These are phyloP conservation scores for Melanomma pulvis-pyrius DNA, from an alignment of 495 filamentous ascomycete genomes.

Conservation along the genomic window DNA sequence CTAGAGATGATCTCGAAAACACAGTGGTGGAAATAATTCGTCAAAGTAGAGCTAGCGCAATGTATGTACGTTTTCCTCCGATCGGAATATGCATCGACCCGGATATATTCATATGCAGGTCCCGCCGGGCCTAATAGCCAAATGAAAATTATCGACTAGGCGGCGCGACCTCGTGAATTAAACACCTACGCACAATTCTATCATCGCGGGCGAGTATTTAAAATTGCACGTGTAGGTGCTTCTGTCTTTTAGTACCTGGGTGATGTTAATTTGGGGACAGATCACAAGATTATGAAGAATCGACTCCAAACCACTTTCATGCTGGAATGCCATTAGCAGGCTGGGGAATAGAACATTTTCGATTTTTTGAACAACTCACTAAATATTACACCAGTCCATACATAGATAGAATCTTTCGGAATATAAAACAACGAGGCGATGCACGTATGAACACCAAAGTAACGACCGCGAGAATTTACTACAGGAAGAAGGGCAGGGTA, in stretches of 20 bases:
- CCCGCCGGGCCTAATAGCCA: constrained; percentile 32
- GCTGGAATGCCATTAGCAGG: no score
- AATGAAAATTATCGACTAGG: constrained; percentile 16
- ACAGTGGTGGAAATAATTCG: not conserved
- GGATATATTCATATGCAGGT: constrained; percentile 37
- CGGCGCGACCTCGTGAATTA: not conserved
- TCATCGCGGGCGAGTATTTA: no score
- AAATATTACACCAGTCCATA: no score
- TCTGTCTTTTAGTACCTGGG: no score
- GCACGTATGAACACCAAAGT: not conserved
- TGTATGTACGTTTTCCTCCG: not conserved
- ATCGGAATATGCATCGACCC: constrained; percentile 1
- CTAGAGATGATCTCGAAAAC: not conserved
- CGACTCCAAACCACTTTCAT: no score
- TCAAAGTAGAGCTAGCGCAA: not conserved
- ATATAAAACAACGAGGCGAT: not conserved
- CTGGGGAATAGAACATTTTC: no score
- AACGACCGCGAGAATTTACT: not conserved
- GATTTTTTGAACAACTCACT: no score
- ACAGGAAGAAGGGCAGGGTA: not conserved
- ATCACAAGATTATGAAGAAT: no score
- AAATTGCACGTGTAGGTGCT: no score
- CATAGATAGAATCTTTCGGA: not conserved
- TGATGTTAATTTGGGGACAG: no score
- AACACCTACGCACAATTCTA: not conserved